Evolutionary conservation across 2,329 filamentous ascomycete species (phyloP).

Genomic region (Fusarium armeniacum): DNA sequence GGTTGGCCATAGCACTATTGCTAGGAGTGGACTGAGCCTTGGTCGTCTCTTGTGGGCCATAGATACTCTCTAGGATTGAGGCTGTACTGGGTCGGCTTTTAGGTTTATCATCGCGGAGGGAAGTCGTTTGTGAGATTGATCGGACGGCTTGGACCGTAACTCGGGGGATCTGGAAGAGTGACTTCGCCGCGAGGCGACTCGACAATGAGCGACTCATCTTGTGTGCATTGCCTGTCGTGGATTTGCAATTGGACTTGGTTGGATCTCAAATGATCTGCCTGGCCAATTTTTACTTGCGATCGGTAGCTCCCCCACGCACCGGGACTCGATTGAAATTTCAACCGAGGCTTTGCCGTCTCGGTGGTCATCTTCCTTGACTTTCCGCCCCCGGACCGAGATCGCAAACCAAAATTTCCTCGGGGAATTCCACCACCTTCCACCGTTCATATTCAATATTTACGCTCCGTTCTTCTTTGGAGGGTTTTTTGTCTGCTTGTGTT

Average conservation of each 20-base stretch:
- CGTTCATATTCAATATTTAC: conserved; percentile 45
- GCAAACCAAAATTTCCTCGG: conserved; percentile 58
- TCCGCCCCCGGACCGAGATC: conserved; percentile 55
- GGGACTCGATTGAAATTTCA: conserved; percentile 25
- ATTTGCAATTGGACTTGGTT: conserved; percentile 24
- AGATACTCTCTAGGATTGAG: conserved; percentile 54
- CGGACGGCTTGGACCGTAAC: conserved; percentile 49
- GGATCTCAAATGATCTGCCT: conserved; percentile 33
- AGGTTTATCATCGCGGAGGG: conserved; percentile 49
- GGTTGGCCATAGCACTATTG: conserved; percentile 52
- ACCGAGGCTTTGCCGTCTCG: conserved; percentile 55
- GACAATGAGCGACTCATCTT: conserved; percentile 62
- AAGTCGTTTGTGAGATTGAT: conserved; percentile 58
- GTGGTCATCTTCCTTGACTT: conserved; percentile 52
- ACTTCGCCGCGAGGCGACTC: conserved; percentile 60
- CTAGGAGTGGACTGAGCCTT: conserved; percentile 37
- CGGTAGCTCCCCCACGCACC: conserved; percentile 25
- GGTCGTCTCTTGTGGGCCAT: conserved; percentile 48
- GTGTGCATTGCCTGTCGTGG: conserved; percentile 49
- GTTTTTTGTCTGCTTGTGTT: conserved; percentile 44
- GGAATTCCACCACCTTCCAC: conserved; percentile 51
- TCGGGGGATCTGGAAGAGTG: conserved; percentile 51
- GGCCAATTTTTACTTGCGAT: conserved; percentile 49
- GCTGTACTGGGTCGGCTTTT: conserved; percentile 50
- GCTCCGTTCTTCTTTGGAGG: conserved; percentile 51